phyloP scores from a whole-genome alignment of 2,329 filamentous ascomycete genomes.

The Macroventuria anomochaeta region DNA sequence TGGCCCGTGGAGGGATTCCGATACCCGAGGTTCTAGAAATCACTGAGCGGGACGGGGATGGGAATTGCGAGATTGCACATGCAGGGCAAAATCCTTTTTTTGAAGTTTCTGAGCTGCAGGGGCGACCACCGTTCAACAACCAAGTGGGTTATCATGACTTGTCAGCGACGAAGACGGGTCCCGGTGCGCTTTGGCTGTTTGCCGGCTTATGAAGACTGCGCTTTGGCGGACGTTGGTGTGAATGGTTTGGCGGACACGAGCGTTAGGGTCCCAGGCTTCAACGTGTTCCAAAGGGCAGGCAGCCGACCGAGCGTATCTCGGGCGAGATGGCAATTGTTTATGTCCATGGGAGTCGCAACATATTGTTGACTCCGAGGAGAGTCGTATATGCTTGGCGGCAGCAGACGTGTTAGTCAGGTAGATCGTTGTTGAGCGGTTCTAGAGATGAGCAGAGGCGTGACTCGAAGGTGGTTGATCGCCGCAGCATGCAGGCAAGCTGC shows the following conservation, averaged over 20 bases:
- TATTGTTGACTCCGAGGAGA: constrained; percentile 5
- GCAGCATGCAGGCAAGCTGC: constrained; percentile 12
- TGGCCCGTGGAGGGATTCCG: no score
- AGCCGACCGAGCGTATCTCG: background rate
- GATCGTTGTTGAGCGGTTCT: constrained; percentile 6
- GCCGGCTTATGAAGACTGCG: no score
- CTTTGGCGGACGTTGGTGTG: no score
- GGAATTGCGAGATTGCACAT: constrained; percentile 8
- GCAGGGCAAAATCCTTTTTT: constrained; percentile 11
- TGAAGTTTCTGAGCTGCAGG: constrained; percentile 6
- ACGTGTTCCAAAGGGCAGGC: background rate
- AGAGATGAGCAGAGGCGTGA: constrained; percentile 1
- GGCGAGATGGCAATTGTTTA: constrained; percentile 4
- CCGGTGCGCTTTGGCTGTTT: constrained; percentile 1
- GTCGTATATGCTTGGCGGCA: constrained; percentile 1
- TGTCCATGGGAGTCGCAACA: background rate
- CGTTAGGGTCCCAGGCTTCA: constrained; percentile 14
- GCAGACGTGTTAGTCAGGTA: constrained; percentile 1
- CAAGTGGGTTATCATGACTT: constrained; percentile 14
- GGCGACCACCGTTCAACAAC: constrained; percentile 3
- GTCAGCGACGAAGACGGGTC: background rate
- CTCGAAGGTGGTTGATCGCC: constrained; percentile 6
- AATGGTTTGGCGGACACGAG: constrained; percentile 9
- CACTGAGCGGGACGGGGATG: background rate
- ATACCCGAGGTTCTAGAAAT: constrained; percentile 17